Conservation (phyloP, 2,329 filamentous ascomycete species). For the Grosmannia penicillata region DNA sequence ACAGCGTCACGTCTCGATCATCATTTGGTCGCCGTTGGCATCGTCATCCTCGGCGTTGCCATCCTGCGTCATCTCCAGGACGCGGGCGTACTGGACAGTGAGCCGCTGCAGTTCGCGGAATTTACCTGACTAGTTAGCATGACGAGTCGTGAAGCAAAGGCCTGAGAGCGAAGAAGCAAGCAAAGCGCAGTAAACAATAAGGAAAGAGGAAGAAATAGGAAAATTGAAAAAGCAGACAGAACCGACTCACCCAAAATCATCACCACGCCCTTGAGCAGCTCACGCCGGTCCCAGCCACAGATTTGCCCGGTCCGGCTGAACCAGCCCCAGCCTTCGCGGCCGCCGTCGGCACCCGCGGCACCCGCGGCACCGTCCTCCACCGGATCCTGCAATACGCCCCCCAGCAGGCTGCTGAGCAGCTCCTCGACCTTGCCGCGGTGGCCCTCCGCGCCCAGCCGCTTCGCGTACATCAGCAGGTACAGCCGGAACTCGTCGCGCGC, state of each 20-base stretch:
- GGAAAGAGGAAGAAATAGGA: neutral
- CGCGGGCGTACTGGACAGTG: conserved; percentile 83
- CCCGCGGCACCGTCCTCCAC: conserved; percentile 13
- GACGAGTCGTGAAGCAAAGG: no score
- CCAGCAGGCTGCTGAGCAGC: conserved; percentile 66
- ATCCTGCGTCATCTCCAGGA: conserved; percentile 49
- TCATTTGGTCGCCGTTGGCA: conserved; percentile 7
- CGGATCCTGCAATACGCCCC: conserved; percentile 51
- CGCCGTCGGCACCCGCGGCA: neutral
- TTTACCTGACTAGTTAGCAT: conserved; percentile 51
- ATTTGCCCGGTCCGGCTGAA: conserved; percentile 54
- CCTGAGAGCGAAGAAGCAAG: neutral
- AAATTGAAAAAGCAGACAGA: neutral
- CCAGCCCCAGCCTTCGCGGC: conserved; percentile 36
- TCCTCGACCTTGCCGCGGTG: conserved; percentile 84
- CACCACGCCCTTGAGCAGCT: conserved; percentile 79
- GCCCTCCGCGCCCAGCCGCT: conserved; percentile 82
- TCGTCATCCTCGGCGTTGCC: conserved; percentile 22
- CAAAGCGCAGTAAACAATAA: neutral
- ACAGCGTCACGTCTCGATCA: conserved; percentile 8
- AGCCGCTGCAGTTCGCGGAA: conserved; percentile 86
- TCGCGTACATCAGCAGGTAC: conserved; percentile 97
- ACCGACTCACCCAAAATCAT: conserved; percentile 70
- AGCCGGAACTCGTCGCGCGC: conserved; percentile 85
- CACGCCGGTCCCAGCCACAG: conserved; percentile 81